A percentile compares a stretch with the other conserved stretches of the same genome.
These are phyloP conservation scores for Cryphonectria japonica DNA, from an alignment of 2,329 filamentous ascomycete species.

Conservation along the genomic window DNA sequence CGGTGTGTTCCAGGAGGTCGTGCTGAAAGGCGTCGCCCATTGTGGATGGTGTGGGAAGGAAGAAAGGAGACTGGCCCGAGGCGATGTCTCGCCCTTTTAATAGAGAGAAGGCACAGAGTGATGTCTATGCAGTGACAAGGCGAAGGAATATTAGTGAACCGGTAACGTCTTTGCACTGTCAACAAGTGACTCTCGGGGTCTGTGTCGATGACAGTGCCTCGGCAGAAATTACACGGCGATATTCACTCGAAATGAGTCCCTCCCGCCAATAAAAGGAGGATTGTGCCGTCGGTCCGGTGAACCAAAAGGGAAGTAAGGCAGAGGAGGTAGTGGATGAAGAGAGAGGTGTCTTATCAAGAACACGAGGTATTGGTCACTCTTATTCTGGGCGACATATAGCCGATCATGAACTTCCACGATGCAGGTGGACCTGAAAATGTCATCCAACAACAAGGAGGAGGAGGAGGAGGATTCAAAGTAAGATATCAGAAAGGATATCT, in stretches of 20 bases:
- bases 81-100: not conserved
- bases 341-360: not conserved
- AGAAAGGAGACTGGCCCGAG: not conserved
- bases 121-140: not conserved
- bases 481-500: conserved; percentile 3
- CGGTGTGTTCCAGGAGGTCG: not conserved
- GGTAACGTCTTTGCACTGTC: not conserved
- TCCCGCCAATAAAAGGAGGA: not conserved
- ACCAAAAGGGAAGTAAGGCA: not conserved
- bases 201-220: not conserved
- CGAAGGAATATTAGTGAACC: not conserved
- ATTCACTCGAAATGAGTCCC: not conserved
- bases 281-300: not conserved
- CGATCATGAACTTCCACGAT: conserved; percentile 8
- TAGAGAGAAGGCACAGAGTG: not conserved
- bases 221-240: not conserved
- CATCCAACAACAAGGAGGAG: conserved; percentile 5
- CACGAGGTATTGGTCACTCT: not conserved
- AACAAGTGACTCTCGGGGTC: not conserved
- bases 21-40: conserved; percentile 16
- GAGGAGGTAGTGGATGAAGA: not conserved
- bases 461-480: conserved; percentile 4
- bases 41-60: not conserved
- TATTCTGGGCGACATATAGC: conserved; percentile 1
- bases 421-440: not conserved